A percentile compares a stretch with the other conserved stretches of the same genome.
These are phyloP conservation scores for Cyberlindnera mrakii DNA, from an alignment of 805 yeast genomes.

Conservation along the genomic window DNA sequence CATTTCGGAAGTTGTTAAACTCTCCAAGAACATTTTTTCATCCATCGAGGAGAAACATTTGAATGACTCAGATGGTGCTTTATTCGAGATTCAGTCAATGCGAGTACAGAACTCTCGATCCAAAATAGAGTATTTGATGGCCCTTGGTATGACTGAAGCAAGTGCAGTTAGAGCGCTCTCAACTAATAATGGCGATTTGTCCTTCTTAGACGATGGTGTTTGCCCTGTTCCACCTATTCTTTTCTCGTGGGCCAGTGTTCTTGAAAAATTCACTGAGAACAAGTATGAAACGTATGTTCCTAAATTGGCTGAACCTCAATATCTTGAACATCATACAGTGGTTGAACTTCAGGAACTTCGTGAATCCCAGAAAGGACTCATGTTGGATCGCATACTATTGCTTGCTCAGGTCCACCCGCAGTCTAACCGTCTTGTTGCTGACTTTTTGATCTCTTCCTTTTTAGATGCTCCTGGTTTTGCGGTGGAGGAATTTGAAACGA, in stretches of 20 bases:
- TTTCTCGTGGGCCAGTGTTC: conserved; percentile 27
- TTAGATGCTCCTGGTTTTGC: conserved; percentile 27
- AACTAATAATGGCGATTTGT: conserved; percentile 27
- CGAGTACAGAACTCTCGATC: conserved; percentile 36
- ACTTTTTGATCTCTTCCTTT: conserved; percentile 31
- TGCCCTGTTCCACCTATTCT: conserved; percentile 22
- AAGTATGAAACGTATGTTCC: conserved; percentile 24
- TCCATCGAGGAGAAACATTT: conserved; percentile 30
- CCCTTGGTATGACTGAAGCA: conserved; percentile 27
- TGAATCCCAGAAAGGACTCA: conserved; percentile 25
- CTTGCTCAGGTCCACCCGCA: conserved; percentile 39
- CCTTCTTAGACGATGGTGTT: conserved; percentile 16
- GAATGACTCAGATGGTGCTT: conserved; percentile 28
- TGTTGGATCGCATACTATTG: conserved; percentile 37
- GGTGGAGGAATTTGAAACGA: conserved; percentile 28
- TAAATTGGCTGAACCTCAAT: conserved; percentile 33
- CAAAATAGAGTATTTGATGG: conserved; percentile 27
- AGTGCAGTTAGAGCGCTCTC: conserved; percentile 26
- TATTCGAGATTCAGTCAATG: conserved; percentile 30
- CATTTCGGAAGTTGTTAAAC: conserved; percentile 38
- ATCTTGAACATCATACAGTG: conserved; percentile 29
- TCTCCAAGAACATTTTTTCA: conserved; percentile 37
- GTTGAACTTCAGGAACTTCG: conserved; percentile 37
- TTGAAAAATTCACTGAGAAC: conserved; percentile 10
- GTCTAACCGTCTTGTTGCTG: conserved; percentile 31